These are phyloP conservation scores for Calonectria pteridis DNA, from an alignment of 2,329 filamentous ascomycete species.

Conservation along the genomic window DNA sequence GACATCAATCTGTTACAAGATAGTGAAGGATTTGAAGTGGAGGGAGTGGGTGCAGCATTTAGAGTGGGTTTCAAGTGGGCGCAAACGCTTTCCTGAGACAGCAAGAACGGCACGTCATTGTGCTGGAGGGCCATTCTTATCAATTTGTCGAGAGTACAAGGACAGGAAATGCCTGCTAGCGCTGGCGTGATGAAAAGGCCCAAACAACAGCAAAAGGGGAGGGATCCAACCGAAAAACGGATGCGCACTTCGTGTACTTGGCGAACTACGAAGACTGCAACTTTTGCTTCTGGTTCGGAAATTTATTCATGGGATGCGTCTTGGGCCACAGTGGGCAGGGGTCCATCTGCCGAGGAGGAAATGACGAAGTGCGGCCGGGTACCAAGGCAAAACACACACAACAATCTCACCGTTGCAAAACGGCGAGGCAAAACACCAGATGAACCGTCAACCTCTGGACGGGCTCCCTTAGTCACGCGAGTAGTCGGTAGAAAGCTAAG, in stretches of 20 bases:
- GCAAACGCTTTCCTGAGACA: neutral
- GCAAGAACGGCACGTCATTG: neutral
- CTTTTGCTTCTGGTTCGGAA: neutral
- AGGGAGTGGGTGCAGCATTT: neutral
- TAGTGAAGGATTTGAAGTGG: neutral
- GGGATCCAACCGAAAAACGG: neutral
- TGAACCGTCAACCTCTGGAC: neutral
- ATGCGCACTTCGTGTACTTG: neutral
- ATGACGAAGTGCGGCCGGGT: neutral
- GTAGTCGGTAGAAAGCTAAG: neutral
- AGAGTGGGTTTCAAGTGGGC: constrained; percentile 7
- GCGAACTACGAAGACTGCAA: neutral
- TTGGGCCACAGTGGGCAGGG: neutral
- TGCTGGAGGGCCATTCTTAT: neutral
- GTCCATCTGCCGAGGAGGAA: neutral
- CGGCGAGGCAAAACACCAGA: neutral
- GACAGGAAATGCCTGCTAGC: neutral
- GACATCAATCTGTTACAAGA: neutral
- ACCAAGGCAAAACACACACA: neutral
- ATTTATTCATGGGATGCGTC: neutral
- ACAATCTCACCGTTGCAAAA: neutral
- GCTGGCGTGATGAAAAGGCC: neutral
- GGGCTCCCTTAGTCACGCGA: neutral
- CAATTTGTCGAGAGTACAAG: neutral
- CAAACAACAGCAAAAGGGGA: neutral